These are phyloP conservation scores for Phanerochaete carnosa DNA, from an alignment of 768 basidiomycete genomes.

Conservation along the genomic window DNA sequence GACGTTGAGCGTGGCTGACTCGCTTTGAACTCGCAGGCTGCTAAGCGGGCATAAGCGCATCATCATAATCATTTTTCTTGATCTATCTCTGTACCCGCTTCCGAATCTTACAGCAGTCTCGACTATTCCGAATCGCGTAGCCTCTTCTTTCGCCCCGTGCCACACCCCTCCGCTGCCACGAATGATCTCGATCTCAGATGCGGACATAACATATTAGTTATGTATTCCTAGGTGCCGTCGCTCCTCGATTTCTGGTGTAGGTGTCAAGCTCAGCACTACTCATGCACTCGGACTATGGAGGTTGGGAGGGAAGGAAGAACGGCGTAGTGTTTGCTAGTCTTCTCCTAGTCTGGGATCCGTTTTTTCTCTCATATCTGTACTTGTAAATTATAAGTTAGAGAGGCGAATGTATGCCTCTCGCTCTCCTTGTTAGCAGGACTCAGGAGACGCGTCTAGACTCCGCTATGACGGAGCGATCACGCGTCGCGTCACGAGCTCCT, in stretches of 20 bases:
- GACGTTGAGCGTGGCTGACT: not conserved
- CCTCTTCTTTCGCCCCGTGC: constrained; percentile 3
- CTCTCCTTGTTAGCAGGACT: not conserved
- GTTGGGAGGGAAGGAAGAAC: constrained; percentile 7
- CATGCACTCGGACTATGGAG: constrained; percentile 4
- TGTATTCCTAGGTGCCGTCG: not conserved
- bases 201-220: not conserved
- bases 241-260: constrained; percentile 1
- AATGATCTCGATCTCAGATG: not conserved
- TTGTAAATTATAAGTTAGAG: constrained; percentile 11
- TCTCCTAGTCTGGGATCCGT: not conserved
- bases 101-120: constrained; percentile 5
- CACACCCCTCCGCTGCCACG: not conserved
- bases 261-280: constrained; percentile 2
- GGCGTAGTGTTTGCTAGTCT: constrained; percentile 3
- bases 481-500: no score
- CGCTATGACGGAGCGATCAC: no score
- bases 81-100: not conserved
- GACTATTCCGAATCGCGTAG: constrained; percentile 5
- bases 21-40: not conserved
- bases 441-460: no score
- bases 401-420: not conserved
- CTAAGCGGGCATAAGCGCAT: constrained; percentile 14
- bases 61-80: not conserved
- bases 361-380: constrained; percentile 9